These are phyloP conservation scores for Colletotrichum sp. DNA, from an alignment of 2,329 filamentous ascomycete genomes.

Conservation along the genomic window DNA sequence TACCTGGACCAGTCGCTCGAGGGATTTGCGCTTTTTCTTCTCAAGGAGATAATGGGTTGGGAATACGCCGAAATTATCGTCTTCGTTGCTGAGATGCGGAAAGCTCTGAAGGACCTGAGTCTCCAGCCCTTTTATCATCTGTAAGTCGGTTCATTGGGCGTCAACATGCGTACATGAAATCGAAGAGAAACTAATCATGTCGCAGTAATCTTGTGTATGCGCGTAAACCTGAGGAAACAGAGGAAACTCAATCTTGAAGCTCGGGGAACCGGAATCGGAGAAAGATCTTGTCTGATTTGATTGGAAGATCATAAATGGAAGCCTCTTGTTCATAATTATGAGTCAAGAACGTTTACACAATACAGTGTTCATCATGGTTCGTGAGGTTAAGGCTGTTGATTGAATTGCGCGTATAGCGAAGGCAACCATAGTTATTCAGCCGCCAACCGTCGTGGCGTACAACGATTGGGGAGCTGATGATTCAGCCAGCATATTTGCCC, in stretches of 20 bases:
- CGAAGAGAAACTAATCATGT: background rate
- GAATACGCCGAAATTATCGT: background rate
- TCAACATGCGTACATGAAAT: background rate
- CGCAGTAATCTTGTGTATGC: background rate
- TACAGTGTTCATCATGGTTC: no score
- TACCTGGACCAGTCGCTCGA: slow-evolving; percentile 28
- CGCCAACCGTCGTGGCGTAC: no score
- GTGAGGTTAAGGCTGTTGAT: no score
- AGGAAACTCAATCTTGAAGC: background rate
- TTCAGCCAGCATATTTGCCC: no score
- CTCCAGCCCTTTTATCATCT: background rate
- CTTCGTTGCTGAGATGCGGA: background rate
- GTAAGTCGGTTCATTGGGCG: background rate
- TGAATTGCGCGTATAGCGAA: no score
- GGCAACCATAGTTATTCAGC: no score
- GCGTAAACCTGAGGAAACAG: background rate
- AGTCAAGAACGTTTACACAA: no score
- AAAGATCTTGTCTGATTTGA: no score
- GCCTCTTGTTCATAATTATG: no score
- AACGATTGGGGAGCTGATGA: no score
- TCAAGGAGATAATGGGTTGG: slow-evolving; percentile 31
- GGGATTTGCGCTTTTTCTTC: slow-evolving; percentile 30
- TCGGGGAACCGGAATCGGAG: no score
- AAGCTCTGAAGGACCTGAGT: background rate
- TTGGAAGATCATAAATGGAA: no score